A percentile compares a stretch with the other conserved stretches of the same genome.
Evolutionary conservation across 2,329 filamentous ascomycete species (phyloP).

Genomic region (Penicillium sp.): DNA sequence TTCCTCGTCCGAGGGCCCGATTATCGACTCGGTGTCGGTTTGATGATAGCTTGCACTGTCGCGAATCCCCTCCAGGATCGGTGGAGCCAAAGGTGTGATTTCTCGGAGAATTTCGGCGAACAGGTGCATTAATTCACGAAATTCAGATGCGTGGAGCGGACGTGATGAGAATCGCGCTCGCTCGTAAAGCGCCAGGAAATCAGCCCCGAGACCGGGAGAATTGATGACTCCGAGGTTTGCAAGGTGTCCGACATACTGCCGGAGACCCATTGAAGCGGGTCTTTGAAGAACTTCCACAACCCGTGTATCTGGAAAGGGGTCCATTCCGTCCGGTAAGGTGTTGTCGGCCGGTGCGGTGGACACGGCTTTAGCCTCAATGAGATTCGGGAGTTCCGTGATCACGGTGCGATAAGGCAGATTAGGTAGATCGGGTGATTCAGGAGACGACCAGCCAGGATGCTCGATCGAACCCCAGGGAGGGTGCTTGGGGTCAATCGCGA

Average conservation of each 20-base stretch:
- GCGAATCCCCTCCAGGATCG: conserved; percentile 42
- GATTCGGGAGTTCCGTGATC: conserved; percentile 73
- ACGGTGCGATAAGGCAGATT: conserved; percentile 80
- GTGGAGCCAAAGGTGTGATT: conserved; percentile 61
- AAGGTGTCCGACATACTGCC: conserved; percentile 72
- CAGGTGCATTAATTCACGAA: conserved; percentile 72
- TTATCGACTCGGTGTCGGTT: conserved; percentile 28
- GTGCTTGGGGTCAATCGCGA: conserved; percentile 34
- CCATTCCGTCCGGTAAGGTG: conserved; percentile 35
- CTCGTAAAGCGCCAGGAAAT: conserved; percentile 75
- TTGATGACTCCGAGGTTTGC: conserved; percentile 59
- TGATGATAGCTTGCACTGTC: conserved; percentile 19
- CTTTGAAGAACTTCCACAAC: conserved; percentile 68
- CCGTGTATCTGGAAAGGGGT: conserved; percentile 54
- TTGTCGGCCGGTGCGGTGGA: conserved; percentile 65
- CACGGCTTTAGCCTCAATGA: conserved; percentile 91
- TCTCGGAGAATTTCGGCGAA: conserved; percentile 74
- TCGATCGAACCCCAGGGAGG: conserved; percentile 76
- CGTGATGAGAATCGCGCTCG: conserved; percentile 71
- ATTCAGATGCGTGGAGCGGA: conserved; percentile 63
- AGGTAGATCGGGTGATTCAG: conserved; percentile 65
- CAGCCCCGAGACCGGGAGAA: conserved; percentile 43
- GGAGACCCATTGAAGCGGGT: conserved; percentile 63
- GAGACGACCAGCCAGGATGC: conserved; percentile 84
- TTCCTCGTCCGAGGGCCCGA: conserved; percentile 37